A percentile compares a stretch with the other conserved stretches of the same genome.
Evolutionary conservation across 1,284 basidiomycete species (phyloP).

Genomic region (Trametes sp.): DNA sequence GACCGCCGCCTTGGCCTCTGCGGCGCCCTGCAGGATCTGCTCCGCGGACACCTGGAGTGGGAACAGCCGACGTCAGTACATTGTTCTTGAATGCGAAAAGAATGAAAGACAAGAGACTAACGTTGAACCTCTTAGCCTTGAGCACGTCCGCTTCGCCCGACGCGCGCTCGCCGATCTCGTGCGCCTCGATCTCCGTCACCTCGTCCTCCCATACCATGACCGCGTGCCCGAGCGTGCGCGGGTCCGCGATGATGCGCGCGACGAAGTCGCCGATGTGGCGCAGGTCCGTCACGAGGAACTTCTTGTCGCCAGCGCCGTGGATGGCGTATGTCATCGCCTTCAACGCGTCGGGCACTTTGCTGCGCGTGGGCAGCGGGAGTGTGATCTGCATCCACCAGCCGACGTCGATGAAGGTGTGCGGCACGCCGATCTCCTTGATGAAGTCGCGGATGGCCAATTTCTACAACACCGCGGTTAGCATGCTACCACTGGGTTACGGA

Average conservation of each 20-base stretch:
- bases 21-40: constrained; percentile 8
- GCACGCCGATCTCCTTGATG: constrained; percentile 19
- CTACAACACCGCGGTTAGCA: not conserved
- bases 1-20: constrained; percentile 1
- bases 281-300: constrained; percentile 29
- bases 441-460: constrained; percentile 20
- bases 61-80: not conserved
- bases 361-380: constrained; percentile 15
- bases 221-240: constrained; percentile 36
- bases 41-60: constrained; percentile 24
- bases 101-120: not conserved
- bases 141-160: constrained; percentile 27
- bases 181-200: constrained; percentile 27
- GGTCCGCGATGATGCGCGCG: constrained; percentile 35
- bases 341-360: not conserved
- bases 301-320: constrained; percentile 25
- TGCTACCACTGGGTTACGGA: not conserved
- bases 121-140: constrained; percentile 13
- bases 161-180: constrained; percentile 25
- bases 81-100: not conserved
- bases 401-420: constrained; percentile 30
- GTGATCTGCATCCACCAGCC: constrained; percentile 32
- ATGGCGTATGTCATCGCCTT: constrained; percentile 7
- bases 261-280: constrained; percentile 32
- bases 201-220: constrained; percentile 41